Conservation (phyloP, 2,329 filamentous ascomycete genomes). For the Teratosphaeria nubilosa region DNA sequence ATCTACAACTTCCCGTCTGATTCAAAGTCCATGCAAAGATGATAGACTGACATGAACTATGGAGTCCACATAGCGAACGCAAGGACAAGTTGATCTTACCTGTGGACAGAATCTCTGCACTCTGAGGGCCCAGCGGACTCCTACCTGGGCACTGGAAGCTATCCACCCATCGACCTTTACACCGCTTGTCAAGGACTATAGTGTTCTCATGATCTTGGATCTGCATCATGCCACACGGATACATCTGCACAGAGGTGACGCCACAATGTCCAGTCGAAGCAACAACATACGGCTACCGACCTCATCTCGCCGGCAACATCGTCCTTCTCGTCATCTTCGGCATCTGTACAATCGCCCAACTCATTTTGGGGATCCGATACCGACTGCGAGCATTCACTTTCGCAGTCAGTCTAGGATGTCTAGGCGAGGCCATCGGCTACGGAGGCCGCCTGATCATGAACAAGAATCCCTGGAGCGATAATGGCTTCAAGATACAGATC, state of each 20-base stretch:
- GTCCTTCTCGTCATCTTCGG: slow-evolving; percentile 30
- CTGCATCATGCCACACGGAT: slow-evolving; percentile 3
- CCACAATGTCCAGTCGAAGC: slow-evolving; percentile 26
- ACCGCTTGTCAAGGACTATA: neutral
- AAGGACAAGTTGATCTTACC: neutral
- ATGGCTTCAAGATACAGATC: slow-evolving; percentile 34
- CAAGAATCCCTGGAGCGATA: slow-evolving; percentile 31
- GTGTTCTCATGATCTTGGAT: neutral
- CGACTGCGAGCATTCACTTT: slow-evolving; percentile 32
- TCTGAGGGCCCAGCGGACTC: neutral
- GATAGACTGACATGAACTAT: neutral
- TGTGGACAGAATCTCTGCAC: neutral
- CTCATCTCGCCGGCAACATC: slow-evolving; percentile 28
- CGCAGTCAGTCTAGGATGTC: slow-evolving; percentile 29
- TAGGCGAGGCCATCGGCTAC: slow-evolving; percentile 35
- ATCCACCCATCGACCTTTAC: neutral
- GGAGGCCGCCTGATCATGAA: slow-evolving; percentile 33
- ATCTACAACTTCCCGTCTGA: neutral
- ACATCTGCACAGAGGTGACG: slow-evolving; percentile 19
- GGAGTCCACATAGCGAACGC: neutral
- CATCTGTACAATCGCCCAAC: slow-evolving; percentile 26
- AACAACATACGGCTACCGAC: slow-evolving; percentile 32
- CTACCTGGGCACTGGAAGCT: neutral
- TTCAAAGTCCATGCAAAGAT: neutral
- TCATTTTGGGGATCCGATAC: slow-evolving; percentile 25